Percentiles rank a stretch among this genome's conserved stretches.
These are phyloP conservation scores for Pelargonium citronellum DNA, from an alignment of 441 rosid genomes.

Conservation along the genomic window DNA sequence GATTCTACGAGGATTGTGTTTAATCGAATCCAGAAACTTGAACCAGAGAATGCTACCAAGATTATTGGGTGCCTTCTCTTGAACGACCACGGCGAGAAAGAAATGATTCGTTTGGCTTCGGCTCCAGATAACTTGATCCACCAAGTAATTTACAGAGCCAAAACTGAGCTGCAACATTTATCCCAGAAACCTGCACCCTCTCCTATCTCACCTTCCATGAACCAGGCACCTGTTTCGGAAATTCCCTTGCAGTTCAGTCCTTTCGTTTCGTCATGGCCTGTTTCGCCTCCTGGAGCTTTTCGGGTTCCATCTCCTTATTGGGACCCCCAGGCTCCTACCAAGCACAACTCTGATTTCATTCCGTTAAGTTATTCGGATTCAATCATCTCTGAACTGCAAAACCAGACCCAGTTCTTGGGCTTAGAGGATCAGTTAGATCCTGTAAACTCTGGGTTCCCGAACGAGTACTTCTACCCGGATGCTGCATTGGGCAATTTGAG, in stretches of 20 bases:
- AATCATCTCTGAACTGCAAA: conserved; percentile 30
- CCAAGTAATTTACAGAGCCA: conserved; percentile 41
- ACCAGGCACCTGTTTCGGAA: conserved; percentile 22
- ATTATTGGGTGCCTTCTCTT: conserved; percentile 51
- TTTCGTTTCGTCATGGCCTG: conserved; percentile 23
- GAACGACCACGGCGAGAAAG: conserved; percentile 38
- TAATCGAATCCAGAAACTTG: conserved; percentile 44
- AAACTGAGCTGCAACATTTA: conserved; percentile 40
- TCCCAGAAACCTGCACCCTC: conserved; percentile 27
- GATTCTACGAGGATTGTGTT: conserved; percentile 42
- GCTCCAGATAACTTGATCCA: conserved; percentile 44
- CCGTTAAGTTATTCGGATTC: conserved; percentile 32
- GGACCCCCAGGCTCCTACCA: conserved; percentile 29
- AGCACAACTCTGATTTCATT: conserved; percentile 27
- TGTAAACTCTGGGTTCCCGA: conserved; percentile 42
- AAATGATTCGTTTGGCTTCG: conserved; percentile 40
- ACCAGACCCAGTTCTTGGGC: conserved; percentile 43
- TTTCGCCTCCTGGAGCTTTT: conserved; percentile 23
- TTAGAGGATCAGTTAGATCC: conserved; percentile 44
- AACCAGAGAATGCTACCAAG: conserved; percentile 49
- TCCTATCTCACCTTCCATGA: conserved; percentile 33
- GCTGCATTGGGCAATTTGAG: conserved; percentile 30
- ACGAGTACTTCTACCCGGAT: conserved; percentile 41
- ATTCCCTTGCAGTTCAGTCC: conserved; percentile 25
- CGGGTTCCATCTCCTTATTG: conserved; percentile 27